Base-by-base conservation (phyloP, 768 basidiomycete genomes). In the Boletus sensibilis region DNA sequence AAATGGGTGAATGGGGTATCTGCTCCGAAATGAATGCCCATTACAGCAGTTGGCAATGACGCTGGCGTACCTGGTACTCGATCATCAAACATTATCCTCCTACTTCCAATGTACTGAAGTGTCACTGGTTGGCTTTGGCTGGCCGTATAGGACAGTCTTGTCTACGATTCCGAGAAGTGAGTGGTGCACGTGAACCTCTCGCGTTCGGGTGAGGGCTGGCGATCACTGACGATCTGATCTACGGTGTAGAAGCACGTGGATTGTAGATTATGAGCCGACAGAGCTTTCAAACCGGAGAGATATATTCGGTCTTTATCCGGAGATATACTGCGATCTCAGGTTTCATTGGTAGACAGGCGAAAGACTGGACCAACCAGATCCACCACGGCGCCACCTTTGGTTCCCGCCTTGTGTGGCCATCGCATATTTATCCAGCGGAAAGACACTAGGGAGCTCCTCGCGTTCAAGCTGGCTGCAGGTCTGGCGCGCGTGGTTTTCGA, bases 181-280 rank as follows among this genome's bases (percentile, higher is more conserved):
- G 42, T 23, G 3, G 11, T 25, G 7, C n/a, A 3, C 21, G n/a
- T 43, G 40, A 42, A 34, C 11, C 11, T 18, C 27, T 52, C 29
- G 6, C 11, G n/a, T 40, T 54, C 20, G 25, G 14, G 25, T 13
- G 31, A 13, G 14, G 16, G 11, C n/a, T 16, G 21, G 37, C 33
- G 8, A 37, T 49, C 50, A 41, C n/a, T 47, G 25, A 33, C 14
- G 48, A 54, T 63, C 14, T 50, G 43, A 53, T 59, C 45, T 20
- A 31, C 9, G 25, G 29, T 29, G 23, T 11, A 34, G 33, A 20
- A n/a, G 18, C 44, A 48, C 14, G 25, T 49, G 41, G 33, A 34
- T 21, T 23, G 12, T 16, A 33, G 16, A 33, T 34, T 20, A 9
- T 25, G n/a, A 18, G 52, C 45, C 5, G 9, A 46, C 49, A 10